Conservation (phyloP, 495 filamentous ascomycete species). For the Trichoderma asperelloides region DNA sequence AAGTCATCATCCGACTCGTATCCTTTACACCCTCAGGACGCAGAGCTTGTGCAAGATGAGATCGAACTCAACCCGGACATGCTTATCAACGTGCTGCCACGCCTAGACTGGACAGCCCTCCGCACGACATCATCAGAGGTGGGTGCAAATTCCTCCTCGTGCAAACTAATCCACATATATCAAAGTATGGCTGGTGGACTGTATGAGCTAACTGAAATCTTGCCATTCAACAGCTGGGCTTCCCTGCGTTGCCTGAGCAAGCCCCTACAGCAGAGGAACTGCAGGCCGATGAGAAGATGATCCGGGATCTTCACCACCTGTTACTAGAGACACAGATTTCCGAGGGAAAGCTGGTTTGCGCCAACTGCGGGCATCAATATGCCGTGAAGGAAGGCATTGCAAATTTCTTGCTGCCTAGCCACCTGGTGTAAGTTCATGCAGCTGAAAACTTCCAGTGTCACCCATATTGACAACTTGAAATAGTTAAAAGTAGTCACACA, state of each 20-base stretch:
- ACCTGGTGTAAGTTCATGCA: conserved; percentile 52
- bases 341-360: conserved; percentile 83
- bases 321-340: conserved; percentile 84
- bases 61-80: conserved; percentile 70
- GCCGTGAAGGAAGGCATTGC: conserved; percentile 88
- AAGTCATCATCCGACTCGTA: conserved; percentile 68
- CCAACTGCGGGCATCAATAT: conserved; percentile 87
- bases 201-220: neutral
- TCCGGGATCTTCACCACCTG: conserved; percentile 70
- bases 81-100: conserved; percentile 70
- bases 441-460: neutral
- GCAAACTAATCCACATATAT: neutral
- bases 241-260: conserved; percentile 60
- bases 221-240: conserved; percentile 55
- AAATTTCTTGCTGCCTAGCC: conserved; percentile 89
- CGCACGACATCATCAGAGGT: conserved; percentile 71
- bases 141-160: conserved; percentile 21
- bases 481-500: too few relatives aligned
- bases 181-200: neutral
- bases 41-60: conserved; percentile 76
- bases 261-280: conserved; percentile 52
- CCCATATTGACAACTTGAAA: too few relatives aligned
- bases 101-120: conserved; percentile 82
- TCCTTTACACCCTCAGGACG: conserved; percentile 83
- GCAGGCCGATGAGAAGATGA: conserved; percentile 50